Evolutionary conservation across 192 early-diverging fungal species (phyloP).

Genomic region (Rhizophlyctis rosea): DNA sequence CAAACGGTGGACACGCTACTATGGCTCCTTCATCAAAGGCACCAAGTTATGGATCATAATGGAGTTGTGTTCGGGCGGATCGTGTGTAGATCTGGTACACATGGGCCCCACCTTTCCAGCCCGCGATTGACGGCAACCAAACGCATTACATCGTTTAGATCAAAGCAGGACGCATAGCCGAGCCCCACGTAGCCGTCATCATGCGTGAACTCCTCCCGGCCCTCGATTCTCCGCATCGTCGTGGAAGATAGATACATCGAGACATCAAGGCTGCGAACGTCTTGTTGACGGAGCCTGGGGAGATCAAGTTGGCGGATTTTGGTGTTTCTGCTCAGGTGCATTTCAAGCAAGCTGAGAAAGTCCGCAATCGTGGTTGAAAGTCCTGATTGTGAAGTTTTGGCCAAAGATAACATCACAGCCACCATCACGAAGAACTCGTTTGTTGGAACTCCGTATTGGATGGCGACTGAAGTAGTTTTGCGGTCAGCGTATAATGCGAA

Average conservation of each 20-base stretch:
- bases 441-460: slow-evolving; percentile 86
- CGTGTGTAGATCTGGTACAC: slow-evolving; percentile 77
- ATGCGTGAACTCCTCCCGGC: slow-evolving; percentile 80
- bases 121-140: no score
- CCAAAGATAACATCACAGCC: no score
- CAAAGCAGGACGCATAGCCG: slow-evolving; percentile 69
- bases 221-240: slow-evolving; percentile 85
- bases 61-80: slow-evolving; percentile 92
- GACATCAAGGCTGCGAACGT: slow-evolving; percentile 96
- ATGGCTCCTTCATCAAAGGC: slow-evolving; percentile 81
- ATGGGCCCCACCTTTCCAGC: no score
- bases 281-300: slow-evolving; percentile 67
- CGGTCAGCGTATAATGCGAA: slow-evolving; percentile 47
- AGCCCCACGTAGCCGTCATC: slow-evolving; percentile 84
- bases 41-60: slow-evolving; percentile 93
- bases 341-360: no score
- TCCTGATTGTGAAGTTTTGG: no score
- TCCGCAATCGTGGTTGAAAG: no score
- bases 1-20: slow-evolving; percentile 75
- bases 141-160: no score
- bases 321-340: slow-evolving; percentile 94
- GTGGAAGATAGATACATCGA: slow-evolving; percentile 65
- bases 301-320: slow-evolving; percentile 95
- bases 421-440: slow-evolving; percentile 87
- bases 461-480: slow-evolving; percentile 52